Evolutionary conservation across 371 early-diverging fungal species (phyloP).

Genomic region (Capillidium heterosporum): DNA sequence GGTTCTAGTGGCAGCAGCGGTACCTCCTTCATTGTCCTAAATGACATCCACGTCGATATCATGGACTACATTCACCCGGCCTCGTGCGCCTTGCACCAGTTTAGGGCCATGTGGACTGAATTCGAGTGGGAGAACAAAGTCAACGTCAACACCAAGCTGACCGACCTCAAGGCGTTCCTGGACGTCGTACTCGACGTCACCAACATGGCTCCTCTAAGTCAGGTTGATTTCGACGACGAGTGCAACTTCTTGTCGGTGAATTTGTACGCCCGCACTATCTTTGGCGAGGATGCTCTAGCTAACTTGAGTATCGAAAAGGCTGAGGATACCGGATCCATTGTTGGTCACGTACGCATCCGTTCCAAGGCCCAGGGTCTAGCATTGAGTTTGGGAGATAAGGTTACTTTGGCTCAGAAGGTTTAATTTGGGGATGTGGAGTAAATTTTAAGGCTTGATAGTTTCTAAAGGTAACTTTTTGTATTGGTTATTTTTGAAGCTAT

Average conservation of each 20-base stretch:
- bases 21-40: conserved; percentile 74
- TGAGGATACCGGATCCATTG: conserved; percentile 49
- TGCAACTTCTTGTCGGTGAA: conserved; percentile 93
- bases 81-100: conserved; percentile 74
- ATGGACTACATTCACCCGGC: conserved; percentile 96
- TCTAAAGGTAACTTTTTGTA: too few species aligned
- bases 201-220: conserved; percentile 89
- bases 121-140: conserved; percentile 99
- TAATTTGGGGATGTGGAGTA: too few species aligned
- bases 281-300: conserved; percentile 93
- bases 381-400: conserved; percentile 57
- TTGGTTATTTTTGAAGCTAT: too few species aligned
- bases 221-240: conserved; percentile 82
- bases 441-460: too few species aligned
- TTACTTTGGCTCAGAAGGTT: too few species aligned
- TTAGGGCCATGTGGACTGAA: conserved; percentile 94
- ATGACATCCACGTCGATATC: conserved; percentile 94
- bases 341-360: conserved; percentile 91
- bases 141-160: conserved; percentile 43
- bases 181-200: conserved; percentile 83
- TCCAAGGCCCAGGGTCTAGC: conserved; percentile 97
- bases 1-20: conserved; percentile 49
- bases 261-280: conserved; percentile 84
- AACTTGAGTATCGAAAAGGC: conserved; percentile 79
- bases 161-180: conserved; percentile 65